A percentile compares a stretch with the other conserved stretches of the same genome.
phyloP scores from a whole-genome alignment of 2,329 filamentous ascomycete species.

The Penicillium sp. region DNA sequence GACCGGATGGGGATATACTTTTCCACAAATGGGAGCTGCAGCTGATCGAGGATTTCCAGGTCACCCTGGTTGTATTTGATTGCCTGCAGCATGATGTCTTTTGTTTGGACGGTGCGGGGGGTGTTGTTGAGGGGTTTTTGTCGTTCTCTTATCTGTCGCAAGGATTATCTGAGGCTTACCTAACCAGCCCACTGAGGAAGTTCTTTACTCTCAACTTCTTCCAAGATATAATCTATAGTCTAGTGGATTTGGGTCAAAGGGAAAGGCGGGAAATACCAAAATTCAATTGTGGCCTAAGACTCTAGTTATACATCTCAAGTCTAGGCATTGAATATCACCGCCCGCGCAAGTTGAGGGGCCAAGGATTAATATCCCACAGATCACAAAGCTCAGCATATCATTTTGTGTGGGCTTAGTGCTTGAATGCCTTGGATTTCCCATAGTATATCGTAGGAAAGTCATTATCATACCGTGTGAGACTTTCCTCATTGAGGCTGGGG shows the following conservation, averaged over 20 bases:
- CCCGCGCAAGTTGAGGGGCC: neutral
- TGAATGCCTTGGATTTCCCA: neutral
- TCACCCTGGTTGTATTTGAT: slow-evolving; percentile 59
- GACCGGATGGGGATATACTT: slow-evolving; percentile 56
- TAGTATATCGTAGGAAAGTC: neutral
- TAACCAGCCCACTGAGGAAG: neutral
- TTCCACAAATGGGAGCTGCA: slow-evolving; percentile 60
- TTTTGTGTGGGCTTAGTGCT: neutral
- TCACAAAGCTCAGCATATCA: neutral
- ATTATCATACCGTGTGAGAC: neutral
- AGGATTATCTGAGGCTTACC: slow-evolving; percentile 1
- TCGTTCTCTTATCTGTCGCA: neutral
- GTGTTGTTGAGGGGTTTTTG: neutral
- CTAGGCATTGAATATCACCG: neutral
- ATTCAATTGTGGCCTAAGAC: neutral
- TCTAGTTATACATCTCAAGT: neutral
- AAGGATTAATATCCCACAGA: neutral
- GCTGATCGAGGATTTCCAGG: slow-evolving; percentile 63
- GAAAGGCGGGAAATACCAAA: neutral
- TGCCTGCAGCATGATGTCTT: slow-evolving; percentile 53
- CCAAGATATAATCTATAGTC: neutral
- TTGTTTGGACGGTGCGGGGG: neutral
- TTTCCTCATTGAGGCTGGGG: neutral
- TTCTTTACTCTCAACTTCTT: neutral
- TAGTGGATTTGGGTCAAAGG: neutral